Percentiles rank a stretch among this genome's conserved stretches.
Conservation (phyloP, 2,329 filamentous ascomycete species). For the Aspergillus latus region DNA sequence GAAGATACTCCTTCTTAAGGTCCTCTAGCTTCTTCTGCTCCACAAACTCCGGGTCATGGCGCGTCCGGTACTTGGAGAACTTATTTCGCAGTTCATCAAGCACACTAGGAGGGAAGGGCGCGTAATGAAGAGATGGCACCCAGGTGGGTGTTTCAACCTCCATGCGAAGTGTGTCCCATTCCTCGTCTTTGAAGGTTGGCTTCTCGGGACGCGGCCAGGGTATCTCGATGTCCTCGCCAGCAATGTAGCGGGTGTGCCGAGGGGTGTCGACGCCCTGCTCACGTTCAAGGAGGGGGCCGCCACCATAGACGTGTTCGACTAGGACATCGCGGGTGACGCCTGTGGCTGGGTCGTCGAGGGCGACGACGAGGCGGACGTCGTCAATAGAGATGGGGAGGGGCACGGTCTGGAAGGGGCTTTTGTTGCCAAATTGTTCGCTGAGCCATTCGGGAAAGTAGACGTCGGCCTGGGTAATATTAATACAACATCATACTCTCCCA, state of each 20-base stretch:
- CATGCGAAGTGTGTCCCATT: constrained; percentile 71
- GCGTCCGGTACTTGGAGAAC: constrained; percentile 76
- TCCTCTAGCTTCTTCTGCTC: constrained; percentile 63
- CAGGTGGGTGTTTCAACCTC: constrained; percentile 74
- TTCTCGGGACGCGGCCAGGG: constrained; percentile 68
- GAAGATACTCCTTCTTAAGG: constrained; percentile 45
- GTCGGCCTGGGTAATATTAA: constrained; percentile 36
- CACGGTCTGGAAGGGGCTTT: constrained; percentile 48
- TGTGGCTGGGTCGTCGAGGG: constrained; percentile 65
- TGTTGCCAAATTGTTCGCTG: constrained; percentile 37
- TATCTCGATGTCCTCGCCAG: constrained; percentile 69
- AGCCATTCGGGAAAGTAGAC: constrained; percentile 42
- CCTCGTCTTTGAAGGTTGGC: constrained; percentile 55
- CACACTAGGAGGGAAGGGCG: constrained; percentile 76
- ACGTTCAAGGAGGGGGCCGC: constrained; percentile 53
- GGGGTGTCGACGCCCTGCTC: constrained; percentile 46
- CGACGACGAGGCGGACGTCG: constrained; percentile 77
- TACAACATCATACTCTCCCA: background rate
- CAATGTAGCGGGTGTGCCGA: constrained; percentile 56
- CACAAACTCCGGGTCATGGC: constrained; percentile 75
- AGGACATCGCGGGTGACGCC: constrained; percentile 70
- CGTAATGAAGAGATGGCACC: constrained; percentile 70
- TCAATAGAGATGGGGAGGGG: constrained; percentile 64
- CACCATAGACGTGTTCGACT: constrained; percentile 67
- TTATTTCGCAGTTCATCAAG: constrained; percentile 83